Conservation (phyloP, 352 stramenopile genomes). For the Globisporangium megalacanthum region DNA sequence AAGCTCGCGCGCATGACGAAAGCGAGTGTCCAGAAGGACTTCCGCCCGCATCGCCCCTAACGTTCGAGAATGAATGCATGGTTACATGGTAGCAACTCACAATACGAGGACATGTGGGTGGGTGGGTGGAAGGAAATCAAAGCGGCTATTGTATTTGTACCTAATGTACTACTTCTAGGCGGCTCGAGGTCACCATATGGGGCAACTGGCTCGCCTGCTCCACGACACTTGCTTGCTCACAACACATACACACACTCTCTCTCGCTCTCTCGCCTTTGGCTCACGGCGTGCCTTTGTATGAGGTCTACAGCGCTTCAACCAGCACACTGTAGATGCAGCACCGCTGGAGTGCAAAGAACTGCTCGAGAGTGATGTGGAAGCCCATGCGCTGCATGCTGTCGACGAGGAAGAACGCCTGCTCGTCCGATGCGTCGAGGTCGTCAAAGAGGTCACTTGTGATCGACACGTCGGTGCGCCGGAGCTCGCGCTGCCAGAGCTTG, state of each 20-base stretch:
- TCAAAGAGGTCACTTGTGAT: conserved; percentile 13
- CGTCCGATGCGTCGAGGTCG: conserved; percentile 10
- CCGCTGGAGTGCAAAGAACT: conserved; percentile 56
- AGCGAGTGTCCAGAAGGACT: conserved; percentile 40
- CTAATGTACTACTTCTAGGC: conserved; percentile 2
- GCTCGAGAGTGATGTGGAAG: conserved; percentile 51
- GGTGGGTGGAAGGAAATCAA: neutral
- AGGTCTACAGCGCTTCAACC: conserved; percentile 39
- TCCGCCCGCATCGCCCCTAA: conserved; percentile 19
- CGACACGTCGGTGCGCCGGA: conserved; percentile 46
- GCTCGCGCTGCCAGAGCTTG: conserved; percentile 54
- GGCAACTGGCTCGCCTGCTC: neutral
- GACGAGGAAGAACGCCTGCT: conserved; percentile 12
- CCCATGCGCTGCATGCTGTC: conserved; percentile 49
- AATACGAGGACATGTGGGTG: too few species aligned
- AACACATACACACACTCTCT: neutral
- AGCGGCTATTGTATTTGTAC: conserved; percentile 1
- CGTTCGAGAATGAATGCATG: too few species aligned
- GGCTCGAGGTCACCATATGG: too few species aligned
- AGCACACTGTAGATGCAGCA: conserved; percentile 76
- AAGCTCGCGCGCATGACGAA: conserved; percentile 35
- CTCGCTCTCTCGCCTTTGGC: too few species aligned
- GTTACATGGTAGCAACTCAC: too few species aligned
- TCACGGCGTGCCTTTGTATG: too few species aligned
- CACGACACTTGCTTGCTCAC: neutral